Base-by-base conservation (phyloP, 1,139 yeast species). In the Geotrichum candidum region DNA sequence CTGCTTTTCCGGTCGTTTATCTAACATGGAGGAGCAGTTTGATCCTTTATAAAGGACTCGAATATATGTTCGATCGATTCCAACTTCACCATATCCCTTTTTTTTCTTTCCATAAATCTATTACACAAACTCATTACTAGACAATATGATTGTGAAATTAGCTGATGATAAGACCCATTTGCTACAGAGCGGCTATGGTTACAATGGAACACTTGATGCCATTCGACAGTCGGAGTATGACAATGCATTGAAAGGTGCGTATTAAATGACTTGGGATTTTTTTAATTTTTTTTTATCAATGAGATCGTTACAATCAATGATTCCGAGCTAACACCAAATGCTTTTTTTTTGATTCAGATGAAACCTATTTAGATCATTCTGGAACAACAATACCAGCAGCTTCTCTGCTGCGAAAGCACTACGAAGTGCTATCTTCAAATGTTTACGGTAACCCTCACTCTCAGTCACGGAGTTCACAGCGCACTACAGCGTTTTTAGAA, bases 381-480 rank as follows among this genome's bases (percentile, higher is more conserved):
- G 81, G 80, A 1, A 69, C 77, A 54, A 74, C 80, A 1, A 61
- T 76, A 2, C 72, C 72, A 45, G 70, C 78, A 1, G 67, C 67
- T 51, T 64, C 73, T 1, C 62, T 77, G 9, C 61, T 77, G 11
- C 63, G 66, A 27, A 64, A 63, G 9, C 63, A 70, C 33, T 66
- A 72, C 15, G 66, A 67, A 29, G 63, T 57, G 10, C 60, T 78
- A 46, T 57, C 69, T 5, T 22, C 64, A 1, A 65, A 65, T 35
- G 60, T 75, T 1, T 69, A 68, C 31, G 79, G 77, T 3, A 78
- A 79, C 63, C 81, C 82, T 1, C 82, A 78, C 61, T 77, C 81
- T 1, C 60, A 70, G 29, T 70, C 76, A 3, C 64, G 69, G 15
- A 68, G 77, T 0, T 72, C 77, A 0, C 66, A 66, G 48, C 61